These are phyloP conservation scores for Raddia guianensis DNA, from an alignment of 176 grass and related monocot species.

Conservation along the genomic window DNA sequence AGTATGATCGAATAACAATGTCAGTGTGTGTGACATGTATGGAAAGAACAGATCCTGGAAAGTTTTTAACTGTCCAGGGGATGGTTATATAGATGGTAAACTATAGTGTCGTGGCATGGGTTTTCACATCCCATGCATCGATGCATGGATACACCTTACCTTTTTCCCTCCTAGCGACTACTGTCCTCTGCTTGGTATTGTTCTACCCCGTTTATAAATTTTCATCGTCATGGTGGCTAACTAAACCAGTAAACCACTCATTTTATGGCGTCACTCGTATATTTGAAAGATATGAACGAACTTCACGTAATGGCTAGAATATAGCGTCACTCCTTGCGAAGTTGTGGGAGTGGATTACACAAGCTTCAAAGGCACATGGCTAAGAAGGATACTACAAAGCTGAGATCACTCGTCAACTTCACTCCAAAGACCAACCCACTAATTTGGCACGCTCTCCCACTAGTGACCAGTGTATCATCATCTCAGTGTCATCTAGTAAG, in stretches of 20 bases:
- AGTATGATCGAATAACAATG: constrained; percentile 21
- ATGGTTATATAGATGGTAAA: not conserved
- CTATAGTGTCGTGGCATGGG: not conserved
- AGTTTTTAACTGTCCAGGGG: not conserved
- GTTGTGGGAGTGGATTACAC: not conserved
- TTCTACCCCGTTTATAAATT: not conserved
- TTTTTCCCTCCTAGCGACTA: not conserved
- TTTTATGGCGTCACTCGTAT: not conserved
- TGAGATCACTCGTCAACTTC: not conserved
- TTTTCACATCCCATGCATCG: not conserved
- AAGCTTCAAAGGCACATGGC: not conserved
- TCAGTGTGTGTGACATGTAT: not conserved
- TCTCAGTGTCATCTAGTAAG: not conserved
- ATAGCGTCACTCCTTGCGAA: too few species aligned
- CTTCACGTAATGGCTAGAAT: not conserved
- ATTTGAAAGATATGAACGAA: not conserved
- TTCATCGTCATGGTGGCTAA: not conserved
- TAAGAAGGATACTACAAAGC: not conserved
- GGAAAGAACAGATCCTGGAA: constrained; percentile 21
- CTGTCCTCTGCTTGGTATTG: not conserved
- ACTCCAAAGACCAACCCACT: not conserved
- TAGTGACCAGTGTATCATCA: not conserved
- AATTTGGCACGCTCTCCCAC: not conserved
- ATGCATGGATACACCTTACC: not conserved
- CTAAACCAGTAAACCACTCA: not conserved